Conservation (phyloP, 768 basidiomycete genomes). For the Boletus rufocinnamomeus region DNA sequence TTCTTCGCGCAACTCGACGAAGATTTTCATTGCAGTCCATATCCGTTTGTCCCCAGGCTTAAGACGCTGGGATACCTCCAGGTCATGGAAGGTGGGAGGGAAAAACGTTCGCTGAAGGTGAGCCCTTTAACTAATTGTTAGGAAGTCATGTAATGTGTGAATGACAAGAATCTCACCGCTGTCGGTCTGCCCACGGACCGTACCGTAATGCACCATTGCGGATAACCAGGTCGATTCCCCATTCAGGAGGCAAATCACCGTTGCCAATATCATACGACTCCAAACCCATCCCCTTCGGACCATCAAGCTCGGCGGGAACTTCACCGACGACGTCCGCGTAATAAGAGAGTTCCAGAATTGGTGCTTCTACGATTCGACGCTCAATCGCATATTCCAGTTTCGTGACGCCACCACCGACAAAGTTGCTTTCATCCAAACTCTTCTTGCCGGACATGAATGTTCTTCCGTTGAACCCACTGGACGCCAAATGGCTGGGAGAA, state of each 20-base stretch:
- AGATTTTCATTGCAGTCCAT: conserved; percentile 80
- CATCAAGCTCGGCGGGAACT: conserved; percentile 49
- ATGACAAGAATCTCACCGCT: conserved; percentile 53
- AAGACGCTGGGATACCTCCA: conserved; percentile 56
- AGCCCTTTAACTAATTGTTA: conserved; percentile 42
- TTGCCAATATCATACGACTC: conserved; percentile 78
- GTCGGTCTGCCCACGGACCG: conserved; percentile 97
- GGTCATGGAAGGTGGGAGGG: conserved; percentile 73
- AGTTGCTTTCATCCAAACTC: conserved; percentile 53
- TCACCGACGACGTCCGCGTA: conserved; percentile 83
- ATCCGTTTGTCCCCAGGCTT: conserved; percentile 77
- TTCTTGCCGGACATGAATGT: conserved; percentile 21
- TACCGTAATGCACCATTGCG: conserved; percentile 76
- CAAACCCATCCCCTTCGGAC: conserved; percentile 33
- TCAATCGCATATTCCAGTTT: conserved; percentile 86
- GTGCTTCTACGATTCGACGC: conserved; percentile 77
- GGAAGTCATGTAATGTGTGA: conserved; percentile 1
- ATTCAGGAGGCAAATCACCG: conserved; percentile 86
- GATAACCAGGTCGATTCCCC: conserved; percentile 88
- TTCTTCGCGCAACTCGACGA: conserved; percentile 76
- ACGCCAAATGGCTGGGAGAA: conserved; percentile 11
- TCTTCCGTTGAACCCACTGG: conserved; percentile 4
- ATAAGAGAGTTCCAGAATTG: conserved; percentile 77
- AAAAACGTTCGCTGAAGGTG: conserved; percentile 83
- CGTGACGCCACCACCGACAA: conserved; percentile 55